Evolutionary conservation across 495 filamentous ascomycete species (phyloP).

Genomic region (Cryomyces antarcticus): DNA sequence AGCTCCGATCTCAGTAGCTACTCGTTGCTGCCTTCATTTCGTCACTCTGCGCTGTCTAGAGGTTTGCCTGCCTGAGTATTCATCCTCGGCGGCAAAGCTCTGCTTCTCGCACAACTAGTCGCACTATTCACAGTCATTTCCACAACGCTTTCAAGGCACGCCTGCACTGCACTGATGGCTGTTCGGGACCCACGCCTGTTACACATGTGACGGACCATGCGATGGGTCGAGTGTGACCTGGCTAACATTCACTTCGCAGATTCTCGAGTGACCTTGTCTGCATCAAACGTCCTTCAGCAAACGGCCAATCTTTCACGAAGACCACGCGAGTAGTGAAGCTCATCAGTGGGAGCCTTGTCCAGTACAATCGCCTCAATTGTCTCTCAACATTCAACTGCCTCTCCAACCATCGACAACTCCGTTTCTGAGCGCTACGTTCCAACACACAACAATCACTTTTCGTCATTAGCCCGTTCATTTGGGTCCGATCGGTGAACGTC

Average conservation of each 20-base stretch:
- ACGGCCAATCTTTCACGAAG: not conserved
- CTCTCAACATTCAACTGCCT: not conserved
- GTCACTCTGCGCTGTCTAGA: too few relatives aligned
- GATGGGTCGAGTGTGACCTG: not conserved
- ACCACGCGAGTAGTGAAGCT: not conserved
- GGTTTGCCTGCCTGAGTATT: too few relatives aligned
- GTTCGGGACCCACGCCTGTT: too few relatives aligned
- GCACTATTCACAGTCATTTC: not conserved
- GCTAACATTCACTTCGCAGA: not conserved
- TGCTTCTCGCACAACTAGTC: too few relatives aligned
- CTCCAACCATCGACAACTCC: not conserved
- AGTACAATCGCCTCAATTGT: not conserved
- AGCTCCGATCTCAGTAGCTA: too few relatives aligned
- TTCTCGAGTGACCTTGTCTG: not conserved
- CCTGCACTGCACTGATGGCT: too few relatives aligned
- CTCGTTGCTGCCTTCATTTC: too few relatives aligned
- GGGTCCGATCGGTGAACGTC: not conserved
- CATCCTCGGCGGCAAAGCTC: too few relatives aligned
- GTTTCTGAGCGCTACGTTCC: not conserved
- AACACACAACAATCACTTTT: not conserved
- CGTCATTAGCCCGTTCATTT: not conserved
- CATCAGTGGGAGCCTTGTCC: not conserved
- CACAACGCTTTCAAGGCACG: not conserved
- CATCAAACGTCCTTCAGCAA: not conserved
- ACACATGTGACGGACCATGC: not conserved